These are phyloP conservation scores for Magnaporthiopsis poae DNA, from an alignment of 2,329 filamentous ascomycete genomes.

Conservation along the genomic window DNA sequence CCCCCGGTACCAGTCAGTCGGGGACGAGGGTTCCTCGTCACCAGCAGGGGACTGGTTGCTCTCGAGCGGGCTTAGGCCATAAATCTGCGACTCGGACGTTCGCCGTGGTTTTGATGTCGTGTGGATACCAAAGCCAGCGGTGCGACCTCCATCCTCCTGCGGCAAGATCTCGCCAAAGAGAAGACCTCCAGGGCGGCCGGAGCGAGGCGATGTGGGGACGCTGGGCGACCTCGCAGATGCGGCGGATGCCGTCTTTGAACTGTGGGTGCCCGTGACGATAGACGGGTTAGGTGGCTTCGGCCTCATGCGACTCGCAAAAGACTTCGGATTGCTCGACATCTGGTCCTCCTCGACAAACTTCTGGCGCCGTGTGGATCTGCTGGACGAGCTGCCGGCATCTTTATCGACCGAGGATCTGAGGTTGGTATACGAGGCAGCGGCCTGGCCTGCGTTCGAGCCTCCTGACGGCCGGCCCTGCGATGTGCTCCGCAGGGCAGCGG, in stretches of 20 bases:
- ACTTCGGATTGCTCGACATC: conserved; percentile 43
- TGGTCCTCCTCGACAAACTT: conserved; percentile 42
- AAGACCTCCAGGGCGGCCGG: conserved; percentile 38
- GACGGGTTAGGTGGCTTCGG: conserved; percentile 27
- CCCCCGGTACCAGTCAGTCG: conserved; percentile 54
- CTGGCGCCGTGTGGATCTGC: conserved; percentile 32
- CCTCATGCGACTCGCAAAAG: conserved; percentile 51
- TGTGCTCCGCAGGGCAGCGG: conserved; percentile 1
- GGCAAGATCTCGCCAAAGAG: conserved; percentile 67
- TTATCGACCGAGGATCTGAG: conserved; percentile 5
- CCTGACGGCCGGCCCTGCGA: neutral
- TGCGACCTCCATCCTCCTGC: conserved; percentile 42
- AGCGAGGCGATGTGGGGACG: conserved; percentile 23
- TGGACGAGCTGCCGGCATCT: conserved; percentile 10
- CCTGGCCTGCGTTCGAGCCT: neutral
- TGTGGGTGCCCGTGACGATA: conserved; percentile 24
- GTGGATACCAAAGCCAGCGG: conserved; percentile 53
- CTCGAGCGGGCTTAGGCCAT: conserved; percentile 37
- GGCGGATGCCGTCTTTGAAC: conserved; percentile 35
- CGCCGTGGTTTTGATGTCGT: conserved; percentile 40
- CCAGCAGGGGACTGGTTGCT: conserved; percentile 43
- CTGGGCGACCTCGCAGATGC: conserved; percentile 22
- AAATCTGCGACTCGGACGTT: conserved; percentile 62
- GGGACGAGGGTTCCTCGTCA: conserved; percentile 51
- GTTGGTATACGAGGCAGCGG: conserved; percentile 2